Evolutionary conservation across 2,329 filamentous ascomycete species (phyloP).

Genomic region (Claviceps digitariae): DNA sequence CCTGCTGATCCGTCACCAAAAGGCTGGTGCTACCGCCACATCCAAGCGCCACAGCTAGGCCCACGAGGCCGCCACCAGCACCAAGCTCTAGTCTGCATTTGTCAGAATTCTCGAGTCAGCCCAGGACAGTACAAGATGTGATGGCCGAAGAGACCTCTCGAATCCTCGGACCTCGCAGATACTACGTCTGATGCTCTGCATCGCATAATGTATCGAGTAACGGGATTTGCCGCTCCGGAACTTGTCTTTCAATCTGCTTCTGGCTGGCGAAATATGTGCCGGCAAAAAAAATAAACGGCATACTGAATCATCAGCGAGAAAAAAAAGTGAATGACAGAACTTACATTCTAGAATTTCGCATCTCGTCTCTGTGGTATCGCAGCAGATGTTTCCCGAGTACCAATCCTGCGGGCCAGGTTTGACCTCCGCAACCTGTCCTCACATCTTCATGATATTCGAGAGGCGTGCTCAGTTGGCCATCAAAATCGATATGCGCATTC

Average conservation of each 20-base stretch:
- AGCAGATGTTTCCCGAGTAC: slow-evolving; percentile 78
- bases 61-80: slow-evolving; percentile 81
- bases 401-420: slow-evolving; percentile 90
- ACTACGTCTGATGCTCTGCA: neutral
- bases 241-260: neutral
- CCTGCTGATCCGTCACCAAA: slow-evolving; percentile 72
- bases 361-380: slow-evolving; percentile 49
- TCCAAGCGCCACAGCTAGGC: slow-evolving; percentile 45
- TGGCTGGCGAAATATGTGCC: neutral
- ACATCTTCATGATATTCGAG: slow-evolving; percentile 77
- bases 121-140: neutral
- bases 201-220: neutral
- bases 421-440: slow-evolving; percentile 76
- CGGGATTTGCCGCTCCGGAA: neutral
- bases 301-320: neutral
- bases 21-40: slow-evolving; percentile 42
- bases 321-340: slow-evolving; percentile 13
- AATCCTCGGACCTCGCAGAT: neutral
- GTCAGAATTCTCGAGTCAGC: slow-evolving; percentile 10
- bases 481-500: slow-evolving; percentile 47
- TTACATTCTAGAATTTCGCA: slow-evolving; percentile 60
- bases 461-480: slow-evolving; percentile 55
- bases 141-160: neutral
- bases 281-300: neutral
- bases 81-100: slow-evolving; percentile 68